Evolutionary conservation across 306 rosid species (phyloP).

Genomic region (Rosa chinensis): DNA sequence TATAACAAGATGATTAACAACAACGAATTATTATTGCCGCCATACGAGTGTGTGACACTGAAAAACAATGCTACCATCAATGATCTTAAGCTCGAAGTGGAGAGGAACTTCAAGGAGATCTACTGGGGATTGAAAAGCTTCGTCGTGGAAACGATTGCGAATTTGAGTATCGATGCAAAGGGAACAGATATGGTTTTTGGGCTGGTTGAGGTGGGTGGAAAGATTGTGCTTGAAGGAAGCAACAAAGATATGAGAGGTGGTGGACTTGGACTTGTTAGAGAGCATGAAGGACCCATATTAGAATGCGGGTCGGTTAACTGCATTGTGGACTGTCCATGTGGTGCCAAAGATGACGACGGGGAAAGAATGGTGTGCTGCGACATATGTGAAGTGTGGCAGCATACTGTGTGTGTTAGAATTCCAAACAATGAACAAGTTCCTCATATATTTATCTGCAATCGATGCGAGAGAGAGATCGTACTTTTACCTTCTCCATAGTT

Average conservation of each 20-base stretch:
- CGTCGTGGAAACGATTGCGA: slow-evolving; percentile 50
- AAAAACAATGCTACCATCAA: slow-evolving; percentile 51
- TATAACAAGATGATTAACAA: neutral
- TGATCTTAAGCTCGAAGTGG: slow-evolving; percentile 69
- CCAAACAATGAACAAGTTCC: slow-evolving; percentile 69
- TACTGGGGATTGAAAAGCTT: slow-evolving; percentile 68
- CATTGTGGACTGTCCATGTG: slow-evolving; percentile 65
- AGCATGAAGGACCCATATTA: slow-evolving; percentile 15
- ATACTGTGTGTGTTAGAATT: slow-evolving; percentile 70
- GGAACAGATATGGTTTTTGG: slow-evolving; percentile 53
- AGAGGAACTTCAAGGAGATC: slow-evolving; percentile 62
- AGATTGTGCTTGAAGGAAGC: slow-evolving; percentile 54
- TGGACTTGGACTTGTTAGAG: neutral
- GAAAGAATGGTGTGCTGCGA: slow-evolving; percentile 79
- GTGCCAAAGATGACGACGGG: slow-evolving; percentile 85
- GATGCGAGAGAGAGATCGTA: slow-evolving; percentile 73
- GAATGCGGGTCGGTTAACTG: slow-evolving; percentile 42
- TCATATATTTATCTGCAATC: slow-evolving; percentile 65
- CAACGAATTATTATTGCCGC: slow-evolving; percentile 32
- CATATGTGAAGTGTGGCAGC: slow-evolving; percentile 85
- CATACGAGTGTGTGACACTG: slow-evolving; percentile 59
- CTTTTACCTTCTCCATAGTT: slow-evolving; percentile 44
- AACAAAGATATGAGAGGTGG: slow-evolving; percentile 17
- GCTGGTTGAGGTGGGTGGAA: slow-evolving; percentile 57
- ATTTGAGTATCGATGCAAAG: slow-evolving; percentile 32